phyloP scores from a whole-genome alignment of 2,329 filamentous ascomycete genomes.

The Phialocephala sp. region DNA sequence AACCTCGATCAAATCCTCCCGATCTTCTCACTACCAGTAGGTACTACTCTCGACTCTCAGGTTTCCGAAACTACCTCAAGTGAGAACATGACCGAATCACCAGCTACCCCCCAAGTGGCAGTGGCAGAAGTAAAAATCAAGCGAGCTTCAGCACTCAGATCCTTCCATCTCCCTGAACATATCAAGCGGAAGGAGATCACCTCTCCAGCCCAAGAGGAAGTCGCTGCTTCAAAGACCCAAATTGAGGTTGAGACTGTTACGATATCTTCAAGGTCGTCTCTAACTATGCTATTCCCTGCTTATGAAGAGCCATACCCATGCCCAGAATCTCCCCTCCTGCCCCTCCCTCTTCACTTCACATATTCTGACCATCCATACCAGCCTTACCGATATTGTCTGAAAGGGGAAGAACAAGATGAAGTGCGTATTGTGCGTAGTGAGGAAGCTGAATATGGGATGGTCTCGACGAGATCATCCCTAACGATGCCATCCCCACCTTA shows the following conservation, averaged over 20 bases:
- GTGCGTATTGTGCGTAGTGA: too few relatives aligned
- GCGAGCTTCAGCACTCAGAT: not conserved
- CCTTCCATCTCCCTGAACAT: not conserved
- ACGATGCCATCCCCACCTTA: not conserved
- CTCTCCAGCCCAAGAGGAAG: not conserved
- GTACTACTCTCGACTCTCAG: not conserved
- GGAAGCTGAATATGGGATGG: too few relatives aligned
- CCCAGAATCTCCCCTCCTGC: not conserved
- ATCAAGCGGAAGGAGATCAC: not conserved
- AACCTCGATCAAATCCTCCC: slow-evolving; percentile 1
- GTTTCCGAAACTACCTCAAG: not conserved
- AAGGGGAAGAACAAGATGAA: not conserved
- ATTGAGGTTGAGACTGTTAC: not conserved
- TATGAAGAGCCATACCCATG: not conserved
- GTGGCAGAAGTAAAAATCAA: not conserved
- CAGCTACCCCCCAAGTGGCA: not conserved
- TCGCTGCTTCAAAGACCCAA: not conserved
- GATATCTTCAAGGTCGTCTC: not conserved
- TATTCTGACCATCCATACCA: not conserved
- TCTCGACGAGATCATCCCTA: not conserved
- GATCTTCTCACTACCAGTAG: not conserved
- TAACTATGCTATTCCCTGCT: not conserved
- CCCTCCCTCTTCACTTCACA: not conserved
- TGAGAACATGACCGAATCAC: not conserved
- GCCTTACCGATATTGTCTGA: not conserved